phyloP scores from a whole-genome alignment of 164 flowering plant species.

The Annona cherimola region DNA sequence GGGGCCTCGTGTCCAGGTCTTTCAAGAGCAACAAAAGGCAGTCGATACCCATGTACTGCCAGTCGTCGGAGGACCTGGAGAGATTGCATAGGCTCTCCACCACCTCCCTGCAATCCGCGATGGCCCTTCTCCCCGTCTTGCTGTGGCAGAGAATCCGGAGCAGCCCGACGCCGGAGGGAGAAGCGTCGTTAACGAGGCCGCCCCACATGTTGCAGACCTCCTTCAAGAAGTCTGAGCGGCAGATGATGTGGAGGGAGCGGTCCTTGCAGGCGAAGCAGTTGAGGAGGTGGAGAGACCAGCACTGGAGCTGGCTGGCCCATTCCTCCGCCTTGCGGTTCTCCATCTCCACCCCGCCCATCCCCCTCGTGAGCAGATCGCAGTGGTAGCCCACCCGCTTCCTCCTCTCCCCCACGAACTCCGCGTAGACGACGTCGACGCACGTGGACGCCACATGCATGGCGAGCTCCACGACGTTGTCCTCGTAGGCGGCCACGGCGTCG shows the following conservation, averaged over 20 bases:
- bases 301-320: slow-evolving; percentile 86
- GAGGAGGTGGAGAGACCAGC: slow-evolving; percentile 69
- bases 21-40: slow-evolving; percentile 59
- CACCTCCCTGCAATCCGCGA: slow-evolving; percentile 38
- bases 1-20: slow-evolving; percentile 54
- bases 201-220: slow-evolving; percentile 73
- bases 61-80: slow-evolving; percentile 79
- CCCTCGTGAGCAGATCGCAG: slow-evolving; percentile 63
- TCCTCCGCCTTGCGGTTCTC: slow-evolving; percentile 78
- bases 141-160: slow-evolving; percentile 59
- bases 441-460: slow-evolving; percentile 47
- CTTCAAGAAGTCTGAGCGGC: slow-evolving; percentile 41
- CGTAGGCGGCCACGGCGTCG: slow-evolving; percentile 35
- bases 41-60: slow-evolving; percentile 88
- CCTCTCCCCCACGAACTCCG: slow-evolving; percentile 33
- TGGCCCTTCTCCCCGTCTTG: slow-evolving; percentile 43
- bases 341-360: slow-evolving; percentile 56
- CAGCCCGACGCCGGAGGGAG: slow-evolving; percentile 67
- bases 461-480: slow-evolving; percentile 41
- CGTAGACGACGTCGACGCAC: slow-evolving; percentile 48
- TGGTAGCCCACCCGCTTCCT: slow-evolving; percentile 50
- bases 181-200: slow-evolving; percentile 50
- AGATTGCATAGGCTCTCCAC: slow-evolving; percentile 49
- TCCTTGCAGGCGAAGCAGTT: slow-evolving; percentile 69
- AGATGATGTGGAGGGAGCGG: slow-evolving; percentile 40